Conservation (phyloP, 805 yeast genomes). For the Yarrowia hollandica region DNA sequence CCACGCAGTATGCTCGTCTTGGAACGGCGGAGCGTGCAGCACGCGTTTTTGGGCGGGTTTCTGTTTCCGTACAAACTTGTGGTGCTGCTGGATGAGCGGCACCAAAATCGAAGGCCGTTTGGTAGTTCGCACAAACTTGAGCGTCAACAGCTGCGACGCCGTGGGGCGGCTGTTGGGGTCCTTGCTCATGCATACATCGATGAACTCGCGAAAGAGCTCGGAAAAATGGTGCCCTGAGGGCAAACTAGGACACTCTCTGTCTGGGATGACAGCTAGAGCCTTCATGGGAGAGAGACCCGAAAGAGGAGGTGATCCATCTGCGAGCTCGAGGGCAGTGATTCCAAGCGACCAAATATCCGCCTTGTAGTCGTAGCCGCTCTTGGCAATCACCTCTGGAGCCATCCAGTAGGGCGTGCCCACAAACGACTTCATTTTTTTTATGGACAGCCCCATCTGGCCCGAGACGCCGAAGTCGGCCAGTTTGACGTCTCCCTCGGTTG, state of each 20-base stretch:
- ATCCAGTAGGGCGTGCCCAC: constrained; percentile 98
- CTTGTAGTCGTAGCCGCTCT: constrained; percentile 80
- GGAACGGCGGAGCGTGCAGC: constrained; percentile 4
- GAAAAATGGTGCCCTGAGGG: constrained; percentile 51
- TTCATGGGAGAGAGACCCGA: constrained; percentile 72
- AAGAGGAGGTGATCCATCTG: constrained; percentile 80
- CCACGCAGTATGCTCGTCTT: constrained; percentile 16
- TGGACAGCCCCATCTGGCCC: constrained; percentile 68
- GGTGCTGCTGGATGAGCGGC: constrained; percentile 18
- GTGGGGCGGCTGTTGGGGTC: constrained; percentile 66
- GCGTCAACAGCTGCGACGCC: constrained; percentile 82
- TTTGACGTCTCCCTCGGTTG: constrained; percentile 68
- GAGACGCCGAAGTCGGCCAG: constrained; percentile 93
- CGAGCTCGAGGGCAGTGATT: constrained; percentile 82
- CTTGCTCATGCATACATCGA: constrained; percentile 63
- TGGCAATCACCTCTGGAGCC: constrained; percentile 96
- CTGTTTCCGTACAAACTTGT: constrained; percentile 15
- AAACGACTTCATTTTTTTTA: constrained; percentile 63
- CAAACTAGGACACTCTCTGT: constrained; percentile 56
- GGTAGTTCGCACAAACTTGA: constrained; percentile 61
- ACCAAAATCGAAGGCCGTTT: constrained; percentile 13
- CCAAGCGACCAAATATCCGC: constrained; percentile 98
- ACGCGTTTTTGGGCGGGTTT: constrained; percentile 8
- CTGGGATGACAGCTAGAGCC: constrained; percentile 69
- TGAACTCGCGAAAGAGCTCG: constrained; percentile 58